These are phyloP conservation scores for Colletotrichum orbiculare DNA, from an alignment of 2,329 filamentous ascomycete species.

Conservation along the genomic window DNA sequence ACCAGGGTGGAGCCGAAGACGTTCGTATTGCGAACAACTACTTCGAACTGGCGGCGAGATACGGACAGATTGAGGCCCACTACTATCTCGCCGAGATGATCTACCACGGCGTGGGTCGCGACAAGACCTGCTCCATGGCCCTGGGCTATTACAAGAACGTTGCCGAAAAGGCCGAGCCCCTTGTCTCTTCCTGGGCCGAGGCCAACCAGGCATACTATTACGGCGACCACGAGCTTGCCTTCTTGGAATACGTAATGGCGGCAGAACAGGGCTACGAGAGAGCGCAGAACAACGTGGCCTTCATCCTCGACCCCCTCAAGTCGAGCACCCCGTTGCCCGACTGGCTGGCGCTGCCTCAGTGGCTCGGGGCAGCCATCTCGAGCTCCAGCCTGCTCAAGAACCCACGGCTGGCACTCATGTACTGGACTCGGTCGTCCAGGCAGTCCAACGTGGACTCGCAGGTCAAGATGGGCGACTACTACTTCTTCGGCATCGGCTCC, in stretches of 20 bases:
- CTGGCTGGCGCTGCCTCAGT: slow-evolving; percentile 30
- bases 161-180: slow-evolving; percentile 76
- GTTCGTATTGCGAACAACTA: slow-evolving; percentile 83
- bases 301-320: slow-evolving; percentile 80
- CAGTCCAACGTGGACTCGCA: slow-evolving; percentile 94
- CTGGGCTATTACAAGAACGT: slow-evolving; percentile 86
- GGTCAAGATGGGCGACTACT: slow-evolving; percentile 99
- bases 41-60: slow-evolving; percentile 86
- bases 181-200: slow-evolving; percentile 83
- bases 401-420: slow-evolving; percentile 78
- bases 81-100: slow-evolving; percentile 93
- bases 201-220: slow-evolving; percentile 85
- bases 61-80: slow-evolving; percentile 87
- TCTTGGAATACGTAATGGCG: slow-evolving; percentile 85
- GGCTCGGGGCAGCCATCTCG: slow-evolving; percentile 27
- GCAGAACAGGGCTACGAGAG: slow-evolving; percentile 93
- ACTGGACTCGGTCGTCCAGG: slow-evolving; percentile 94
- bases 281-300: slow-evolving; percentile 91
- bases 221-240: slow-evolving; percentile 82
- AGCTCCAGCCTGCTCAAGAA: slow-evolving; percentile 58
- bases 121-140: slow-evolving; percentile 81
- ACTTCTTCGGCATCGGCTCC: slow-evolving; percentile 83
- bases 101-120: slow-evolving; percentile 81
- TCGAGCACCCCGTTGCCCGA: slow-evolving; percentile 68
- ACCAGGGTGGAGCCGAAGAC: slow-evolving; percentile 79